These are phyloP conservation scores for Coemansia guatemalensis DNA, from an alignment of 192 early-diverging fungal species.

Conservation along the genomic window DNA sequence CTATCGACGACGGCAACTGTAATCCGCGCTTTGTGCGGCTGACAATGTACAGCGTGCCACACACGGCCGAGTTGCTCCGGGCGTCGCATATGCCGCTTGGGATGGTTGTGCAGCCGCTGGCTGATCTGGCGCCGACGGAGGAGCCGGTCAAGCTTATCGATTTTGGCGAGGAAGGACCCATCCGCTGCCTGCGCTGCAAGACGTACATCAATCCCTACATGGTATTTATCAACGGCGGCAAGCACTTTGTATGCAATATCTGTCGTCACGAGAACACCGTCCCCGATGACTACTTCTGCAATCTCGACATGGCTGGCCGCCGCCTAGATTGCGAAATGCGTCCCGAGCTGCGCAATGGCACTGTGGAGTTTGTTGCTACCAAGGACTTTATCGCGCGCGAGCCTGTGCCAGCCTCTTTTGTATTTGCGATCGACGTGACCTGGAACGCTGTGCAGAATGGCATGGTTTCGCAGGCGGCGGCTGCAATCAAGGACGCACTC, in stretches of 20 bases:
- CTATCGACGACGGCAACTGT: conserved; percentile 90
- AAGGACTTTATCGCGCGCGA: conserved; percentile 64
- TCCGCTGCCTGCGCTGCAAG: conserved; percentile 88
- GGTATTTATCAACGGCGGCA: conserved; percentile 85
- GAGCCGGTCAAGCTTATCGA: conserved; percentile 78
- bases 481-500: conserved; percentile 67
- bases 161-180: conserved; percentile 82
- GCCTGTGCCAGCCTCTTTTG: conserved; percentile 69
- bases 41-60: conserved; percentile 85
- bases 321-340: conserved; percentile 80
- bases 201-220: conserved; percentile 94
- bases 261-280: conserved; percentile 85
- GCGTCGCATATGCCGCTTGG: conserved; percentile 82
- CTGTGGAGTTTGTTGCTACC: conserved; percentile 86
- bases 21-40: conserved; percentile 90
- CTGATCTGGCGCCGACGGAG: conserved; percentile 76
- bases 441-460: conserved; percentile 84
- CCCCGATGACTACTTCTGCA: conserved; percentile 87
- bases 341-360: conserved; percentile 88
- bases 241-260: conserved; percentile 92
- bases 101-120: conserved; percentile 89
- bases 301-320: conserved; percentile 89
- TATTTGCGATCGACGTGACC: conserved; percentile 96
- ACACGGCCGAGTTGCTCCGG: conserved; percentile 75
- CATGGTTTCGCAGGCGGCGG: conserved; percentile 66